Base-by-base conservation (phyloP, 2,329 filamentous ascomycete species). In the Pseudofabraea citricarpa region DNA sequence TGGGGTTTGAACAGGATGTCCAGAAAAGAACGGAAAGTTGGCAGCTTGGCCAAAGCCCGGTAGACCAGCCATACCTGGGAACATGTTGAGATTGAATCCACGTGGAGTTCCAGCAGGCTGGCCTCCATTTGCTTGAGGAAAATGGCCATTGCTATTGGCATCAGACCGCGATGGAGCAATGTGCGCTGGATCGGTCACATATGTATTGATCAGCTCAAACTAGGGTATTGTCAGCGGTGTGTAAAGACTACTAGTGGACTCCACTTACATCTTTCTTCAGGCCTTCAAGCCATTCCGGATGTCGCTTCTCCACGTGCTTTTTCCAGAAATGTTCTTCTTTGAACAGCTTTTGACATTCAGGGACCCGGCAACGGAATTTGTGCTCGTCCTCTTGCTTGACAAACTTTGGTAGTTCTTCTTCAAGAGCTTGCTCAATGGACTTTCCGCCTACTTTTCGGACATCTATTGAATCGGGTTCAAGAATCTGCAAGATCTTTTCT, bases 351-450 rank as follows among this genome's bases (percentile, higher is more conserved):
- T 86, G 85, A 66, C 93, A 98, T 29, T 96, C 90, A 2, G 91
- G 91, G 4, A 95, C 90, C 64, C 93, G 95, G 75, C 93, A 98
- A 48, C 94, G 82, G 74, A 85, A 98, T 63, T 97, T 97, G 58
- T 91, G 85, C 64, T 96, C 90, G 56, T 98, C 94, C 64, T 98
- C 93, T 66, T 97, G 91, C 70, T 96, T 96, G 50, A 97, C 88
- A 56, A 81, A 87, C 64, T 94, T 95, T 52, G 70, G 64, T 29
- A 97, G 70, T 63, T 98, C 93, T 31, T 95, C 90, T 50, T 90
- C 83, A 6, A 96, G 60, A 1, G 87, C 90, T 52, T 96, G 90
- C 4, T 96, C 89, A 1, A 89, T 70, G 2, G 86, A 79, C 61
- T 89, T 90, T 15, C 93, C 93, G 39, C 94, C 93, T 20, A 97